A percentile compares a stretch with the other conserved stretches of the same genome.
Evolutionary conservation across 2,329 filamentous ascomycete genomes (phyloP).

Genomic region (Sordariomycetes sp.): DNA sequence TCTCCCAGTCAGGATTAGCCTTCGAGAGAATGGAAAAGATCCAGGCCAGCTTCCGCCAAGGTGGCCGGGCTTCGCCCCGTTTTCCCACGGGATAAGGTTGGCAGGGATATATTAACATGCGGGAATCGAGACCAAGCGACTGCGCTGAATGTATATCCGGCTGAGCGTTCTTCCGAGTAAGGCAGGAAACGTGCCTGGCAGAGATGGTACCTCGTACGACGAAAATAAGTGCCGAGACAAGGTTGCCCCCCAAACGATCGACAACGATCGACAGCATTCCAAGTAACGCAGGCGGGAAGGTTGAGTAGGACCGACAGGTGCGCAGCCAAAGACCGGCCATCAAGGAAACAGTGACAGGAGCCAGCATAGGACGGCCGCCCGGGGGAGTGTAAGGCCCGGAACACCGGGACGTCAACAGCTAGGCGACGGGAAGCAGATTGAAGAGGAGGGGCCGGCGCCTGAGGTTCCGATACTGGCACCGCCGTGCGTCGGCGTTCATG

Average conservation of each 20-base stretch:
- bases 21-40: too few species aligned
- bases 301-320: neutral
- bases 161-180: neutral
- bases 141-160: neutral
- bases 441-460: neutral
- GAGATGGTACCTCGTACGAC: neutral
- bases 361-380: neutral
- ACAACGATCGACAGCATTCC: neutral
- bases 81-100: neutral
- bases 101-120: neutral
- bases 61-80: slow-evolving; percentile 3
- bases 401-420: neutral
- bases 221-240: neutral
- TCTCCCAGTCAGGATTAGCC: too few species aligned
- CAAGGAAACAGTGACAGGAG: neutral
- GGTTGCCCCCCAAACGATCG: neutral
- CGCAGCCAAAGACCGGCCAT: neutral
- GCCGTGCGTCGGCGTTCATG: slow-evolving; percentile 1
- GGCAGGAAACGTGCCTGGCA: neutral
- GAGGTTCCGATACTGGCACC: neutral
- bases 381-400: neutral
- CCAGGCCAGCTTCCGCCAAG: neutral
- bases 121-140: neutral
- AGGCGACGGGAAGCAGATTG: neutral
- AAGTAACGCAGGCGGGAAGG: neutral